Evolutionary conservation across 2,329 filamentous ascomycete genomes (phyloP).

Genomic region (Parafenestella ontariensis): DNA sequence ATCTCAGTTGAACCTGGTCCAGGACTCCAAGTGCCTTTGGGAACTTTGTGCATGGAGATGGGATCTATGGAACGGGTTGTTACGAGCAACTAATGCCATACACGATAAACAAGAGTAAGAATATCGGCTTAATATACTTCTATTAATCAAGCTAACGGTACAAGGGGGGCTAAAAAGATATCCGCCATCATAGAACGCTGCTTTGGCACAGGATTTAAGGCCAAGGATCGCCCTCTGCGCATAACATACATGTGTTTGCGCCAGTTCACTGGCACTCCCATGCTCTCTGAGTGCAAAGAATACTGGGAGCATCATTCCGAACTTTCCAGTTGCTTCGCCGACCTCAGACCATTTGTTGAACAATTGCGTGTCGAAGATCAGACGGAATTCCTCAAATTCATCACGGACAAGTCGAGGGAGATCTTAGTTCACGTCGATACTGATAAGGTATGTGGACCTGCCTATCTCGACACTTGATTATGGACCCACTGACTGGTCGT

Average conservation of each 20-base stretch:
- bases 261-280: conserved; percentile 8
- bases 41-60: conserved; percentile 20
- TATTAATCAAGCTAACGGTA: neutral
- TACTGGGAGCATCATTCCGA: conserved; percentile 32
- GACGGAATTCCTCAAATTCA: conserved; percentile 19
- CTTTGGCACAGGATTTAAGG: conserved; percentile 14
- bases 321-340: conserved; percentile 35
- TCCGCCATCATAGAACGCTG: conserved; percentile 12
- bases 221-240: conserved; percentile 21
- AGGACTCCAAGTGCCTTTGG: conserved; percentile 5
- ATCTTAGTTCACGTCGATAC: neutral
- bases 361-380: conserved; percentile 17
- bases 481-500: no score
- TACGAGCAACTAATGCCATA: conserved; percentile 12
- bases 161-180: conserved; percentile 14
- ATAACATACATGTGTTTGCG: conserved; percentile 24
- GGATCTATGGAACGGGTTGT: conserved; percentile 21
- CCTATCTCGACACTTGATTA: neutral
- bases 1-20: conserved; percentile 5
- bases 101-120: conserved; percentile 20
- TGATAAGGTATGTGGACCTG: neutral
- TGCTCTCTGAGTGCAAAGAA: conserved; percentile 24
- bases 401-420: conserved; percentile 12
- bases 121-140: neutral
- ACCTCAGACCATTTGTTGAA: conserved; percentile 35